Conservation (phyloP, 495 filamentous ascomycete genomes). For the Friedmanniomyces endolithicus region DNA sequence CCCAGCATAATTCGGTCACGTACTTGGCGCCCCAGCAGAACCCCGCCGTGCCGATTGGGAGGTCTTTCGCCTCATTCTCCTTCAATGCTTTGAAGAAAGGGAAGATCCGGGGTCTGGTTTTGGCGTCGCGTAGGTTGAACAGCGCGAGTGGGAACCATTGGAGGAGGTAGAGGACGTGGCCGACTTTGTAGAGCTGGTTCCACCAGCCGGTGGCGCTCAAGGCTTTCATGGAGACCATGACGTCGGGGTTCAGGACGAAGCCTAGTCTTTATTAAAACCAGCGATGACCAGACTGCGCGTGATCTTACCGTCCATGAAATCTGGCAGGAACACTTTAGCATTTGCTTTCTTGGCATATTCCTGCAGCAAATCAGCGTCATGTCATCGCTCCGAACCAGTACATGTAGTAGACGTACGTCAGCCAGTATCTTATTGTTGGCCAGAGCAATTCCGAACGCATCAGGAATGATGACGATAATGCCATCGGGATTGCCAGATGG, state of each 20-base stretch:
- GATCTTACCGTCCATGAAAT: constrained; percentile 23
- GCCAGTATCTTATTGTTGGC: constrained; percentile 26
- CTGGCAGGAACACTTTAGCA: constrained; percentile 19
- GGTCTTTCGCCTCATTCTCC: constrained; percentile 18
- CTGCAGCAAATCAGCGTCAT: background rate
- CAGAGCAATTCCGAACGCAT: constrained; percentile 25
- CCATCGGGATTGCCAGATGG: constrained; percentile 18
- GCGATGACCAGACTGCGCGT: no score
- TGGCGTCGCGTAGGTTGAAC: constrained; percentile 2
- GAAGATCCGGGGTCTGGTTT: constrained; percentile 18
- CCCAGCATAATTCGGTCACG: constrained; percentile 20
- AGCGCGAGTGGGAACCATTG: constrained; percentile 18
- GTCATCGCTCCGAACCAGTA: constrained; percentile 3
- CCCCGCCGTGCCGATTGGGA: constrained; percentile 24
- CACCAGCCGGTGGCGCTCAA: constrained; percentile 13
- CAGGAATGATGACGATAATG: constrained; percentile 26
- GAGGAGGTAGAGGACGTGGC: constrained; percentile 15
- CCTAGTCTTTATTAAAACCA: constrained; percentile 3
- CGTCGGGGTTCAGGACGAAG: constrained; percentile 6
- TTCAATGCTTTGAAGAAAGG: constrained; percentile 20
- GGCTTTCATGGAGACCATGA: constrained; percentile 20
- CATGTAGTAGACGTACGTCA: constrained; percentile 23
- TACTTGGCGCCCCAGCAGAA: constrained; percentile 28
- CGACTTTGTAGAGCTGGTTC: constrained; percentile 19
- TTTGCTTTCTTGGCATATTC: constrained; percentile 10